Base-by-base conservation (phyloP, 1,139 yeast species). In the Pichia sp. region DNA sequence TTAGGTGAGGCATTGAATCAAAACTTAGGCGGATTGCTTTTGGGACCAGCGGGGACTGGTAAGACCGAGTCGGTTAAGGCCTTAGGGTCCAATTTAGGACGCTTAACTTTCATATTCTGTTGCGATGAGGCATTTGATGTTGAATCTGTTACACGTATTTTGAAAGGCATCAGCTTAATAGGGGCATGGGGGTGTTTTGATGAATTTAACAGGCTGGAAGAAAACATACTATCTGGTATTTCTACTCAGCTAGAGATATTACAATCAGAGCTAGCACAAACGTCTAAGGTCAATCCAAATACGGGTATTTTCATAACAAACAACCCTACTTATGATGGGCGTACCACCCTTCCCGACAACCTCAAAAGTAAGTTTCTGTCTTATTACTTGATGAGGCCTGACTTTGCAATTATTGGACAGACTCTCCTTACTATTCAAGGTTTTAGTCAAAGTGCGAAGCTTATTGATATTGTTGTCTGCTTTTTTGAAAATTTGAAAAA, bases 31-130 rank as follows among this genome's bases (percentile, higher is more conserved):
- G 95, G 95, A 0, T 81, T 95, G 1, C 85, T 95, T 1, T 78
- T 81, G 59, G 98, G 98, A 0, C 97, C 98, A 2, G 96, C 98
- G 3, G 98, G 97, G 33, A 91, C 97, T 0, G 98, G 97, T 48
- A 88, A 91, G 55, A 91, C 98, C 0, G 98, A 91, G 53, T 72
- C 95, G 0, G 71, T 88, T 17, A 91, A 91, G 53, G 85, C 95
- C 0, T 64, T 88, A 22, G 96, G 94, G 1, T 76, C 76, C 32
- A 76, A 74, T 30, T 60, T 91, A 11, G 98, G 97, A 9, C 71
- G 76, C 44, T 74, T 77, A 72, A 96, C 87, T 0, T 56, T 83
- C 10, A 95, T 88, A 0, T 88, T 91, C 54, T 79, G 86, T 55
- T 91, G 97, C 62, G 97, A 91, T 50, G 95, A 88, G 39, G 63